Evolutionary conservation across 2,329 filamentous ascomycete genomes (phyloP), one percentile per base, ranked within the genome.

Genomic region (Fusarium marasasianum): DNA sequence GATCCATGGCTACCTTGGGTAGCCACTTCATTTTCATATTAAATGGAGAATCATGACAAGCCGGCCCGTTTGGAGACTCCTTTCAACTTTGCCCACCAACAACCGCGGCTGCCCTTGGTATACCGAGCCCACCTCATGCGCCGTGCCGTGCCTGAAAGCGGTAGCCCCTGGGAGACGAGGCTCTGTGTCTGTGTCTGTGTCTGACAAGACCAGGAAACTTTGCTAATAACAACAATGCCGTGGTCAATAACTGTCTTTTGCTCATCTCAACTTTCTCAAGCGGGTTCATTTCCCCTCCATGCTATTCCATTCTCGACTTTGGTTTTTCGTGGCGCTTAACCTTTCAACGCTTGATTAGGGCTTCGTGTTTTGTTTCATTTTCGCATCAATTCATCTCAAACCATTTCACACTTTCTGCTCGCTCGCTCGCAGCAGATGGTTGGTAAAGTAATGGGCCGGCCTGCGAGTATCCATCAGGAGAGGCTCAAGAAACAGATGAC

Each of bases 51-150:
- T 29, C 15, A 50, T 18, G 26, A 67, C 51, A 63, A 74, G 47
- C 71, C 71, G 72, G 71, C 63, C 72, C 71, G 63, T 74, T 74
- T 74, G 26, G 56, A 67, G 43, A 31, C 47, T 53, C 57, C 57
- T 60, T 58, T 64, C 58, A 61, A 45, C 51, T 43, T 43, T 60
- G 53, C 33, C 61, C 64, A 63, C 54, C 67, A 62, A 65, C 66
- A 75, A 66, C 75, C 75, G 75, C 60, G 56, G 53, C 66, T 77
- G 69, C 69, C 75, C 73, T 71, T 63, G 66, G 60, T 61, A 76
- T 73, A 73, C 76, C 75, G 75, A 76, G 67, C 56, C 53, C 60
- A 55, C 48, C 63, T 59, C 31, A 24, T 53, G 50, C 33, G 50
- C 68, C 62, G 61, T 63, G 48, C 55, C 45, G 17, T 53, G 57